phyloP scores from a whole-genome alignment of 768 basidiomycete species.

The Sporobolomyces phaffii region DNA sequence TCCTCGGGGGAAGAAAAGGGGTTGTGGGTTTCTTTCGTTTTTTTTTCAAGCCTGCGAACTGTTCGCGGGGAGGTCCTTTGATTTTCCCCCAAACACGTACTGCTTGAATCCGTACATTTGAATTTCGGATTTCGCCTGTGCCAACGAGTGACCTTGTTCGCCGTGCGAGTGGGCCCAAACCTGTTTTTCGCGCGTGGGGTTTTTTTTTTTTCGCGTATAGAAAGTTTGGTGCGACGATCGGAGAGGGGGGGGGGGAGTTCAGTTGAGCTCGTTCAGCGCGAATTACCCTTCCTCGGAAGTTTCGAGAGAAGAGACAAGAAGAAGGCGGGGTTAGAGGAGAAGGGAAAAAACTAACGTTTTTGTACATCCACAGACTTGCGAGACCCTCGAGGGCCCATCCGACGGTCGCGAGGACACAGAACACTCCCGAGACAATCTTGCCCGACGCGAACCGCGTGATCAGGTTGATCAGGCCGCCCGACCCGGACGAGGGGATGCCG shows the following conservation, averaged over 20 bases:
- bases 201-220: too few relatives aligned
- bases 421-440: slow-evolving; percentile 69
- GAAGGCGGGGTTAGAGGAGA: too few relatives aligned
- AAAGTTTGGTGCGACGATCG: too few relatives aligned
- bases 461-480: slow-evolving; percentile 89
- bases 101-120: slow-evolving; percentile 51
- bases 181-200: too few relatives aligned
- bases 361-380: slow-evolving; percentile 49
- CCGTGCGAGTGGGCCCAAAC: slow-evolving; percentile 33
- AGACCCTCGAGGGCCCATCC: slow-evolving; percentile 83
- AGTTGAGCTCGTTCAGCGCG: too few relatives aligned
- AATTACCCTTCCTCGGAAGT: too few relatives aligned
- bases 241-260: too few relatives aligned
- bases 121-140: slow-evolving; percentile 73
- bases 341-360: slow-evolving; percentile 22
- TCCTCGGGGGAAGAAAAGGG: too few relatives aligned
- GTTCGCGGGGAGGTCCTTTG: slow-evolving; percentile 1
- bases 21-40: too few relatives aligned
- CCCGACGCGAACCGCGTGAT: slow-evolving; percentile 69
- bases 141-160: slow-evolving; percentile 68
- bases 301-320: not conserved
- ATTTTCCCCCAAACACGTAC: slow-evolving; percentile 21
- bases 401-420: slow-evolving; percentile 71
- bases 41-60: not conserved
- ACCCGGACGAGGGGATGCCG: slow-evolving; percentile 85